phyloP scores from a whole-genome alignment of 2,329 filamentous ascomycete species.

The Stachybotrys chlorohalonatus region DNA sequence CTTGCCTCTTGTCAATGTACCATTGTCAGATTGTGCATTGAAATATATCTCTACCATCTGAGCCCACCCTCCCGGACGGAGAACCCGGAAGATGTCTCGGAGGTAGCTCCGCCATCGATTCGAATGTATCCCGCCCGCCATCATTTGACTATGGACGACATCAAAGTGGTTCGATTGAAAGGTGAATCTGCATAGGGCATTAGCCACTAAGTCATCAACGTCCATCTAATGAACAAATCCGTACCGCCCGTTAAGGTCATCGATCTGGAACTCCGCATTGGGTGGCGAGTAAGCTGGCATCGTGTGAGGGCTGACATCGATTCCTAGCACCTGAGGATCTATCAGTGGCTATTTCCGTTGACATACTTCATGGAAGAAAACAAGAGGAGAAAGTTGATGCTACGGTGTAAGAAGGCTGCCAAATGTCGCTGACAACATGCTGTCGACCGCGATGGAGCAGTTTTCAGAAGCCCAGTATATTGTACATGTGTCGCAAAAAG shows the following conservation, averaged over 20 bases:
- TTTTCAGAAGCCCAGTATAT: too few relatives aligned
- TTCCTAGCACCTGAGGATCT: constrained; percentile 51
- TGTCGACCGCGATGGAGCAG: too few relatives aligned
- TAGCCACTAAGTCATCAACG: constrained; percentile 3
- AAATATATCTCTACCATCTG: constrained; percentile 85
- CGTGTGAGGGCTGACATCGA: constrained; percentile 65
- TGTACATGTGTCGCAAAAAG: too few relatives aligned
- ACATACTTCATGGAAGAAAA: too few relatives aligned
- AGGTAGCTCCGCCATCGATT: constrained; percentile 69
- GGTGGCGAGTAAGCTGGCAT: constrained; percentile 53
- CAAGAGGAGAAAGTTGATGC: too few relatives aligned
- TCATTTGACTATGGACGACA: constrained; percentile 69
- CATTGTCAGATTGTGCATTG: constrained; percentile 79
- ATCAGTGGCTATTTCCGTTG: background rate
- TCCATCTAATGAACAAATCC: constrained; percentile 6
- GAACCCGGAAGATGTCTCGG: constrained; percentile 61
- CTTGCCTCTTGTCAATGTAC: constrained; percentile 57
- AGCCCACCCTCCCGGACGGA: constrained; percentile 72
- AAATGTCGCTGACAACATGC: too few relatives aligned
- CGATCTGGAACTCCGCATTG: constrained; percentile 64
- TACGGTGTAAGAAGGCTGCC: too few relatives aligned
- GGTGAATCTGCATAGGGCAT: constrained; percentile 40
- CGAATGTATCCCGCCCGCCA: constrained; percentile 62
- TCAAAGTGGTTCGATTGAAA: constrained; percentile 69
- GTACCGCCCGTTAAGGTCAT: constrained; percentile 60